These are phyloP conservation scores for Goffeauzyma gilvescens DNA, from an alignment of 768 basidiomycete species.

Conservation along the genomic window DNA sequence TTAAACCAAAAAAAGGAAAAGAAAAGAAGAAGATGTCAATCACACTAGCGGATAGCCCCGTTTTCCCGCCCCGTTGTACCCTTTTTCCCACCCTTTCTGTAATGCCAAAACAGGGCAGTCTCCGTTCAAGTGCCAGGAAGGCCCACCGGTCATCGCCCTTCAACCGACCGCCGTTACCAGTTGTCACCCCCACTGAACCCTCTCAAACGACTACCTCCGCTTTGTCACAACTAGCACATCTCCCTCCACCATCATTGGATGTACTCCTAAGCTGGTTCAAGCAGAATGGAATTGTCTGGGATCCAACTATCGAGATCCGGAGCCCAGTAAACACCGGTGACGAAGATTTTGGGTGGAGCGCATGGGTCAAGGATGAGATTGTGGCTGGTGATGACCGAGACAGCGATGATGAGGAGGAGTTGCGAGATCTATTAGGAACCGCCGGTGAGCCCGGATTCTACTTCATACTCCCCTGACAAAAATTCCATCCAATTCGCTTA, in stretches of 20 bases:
- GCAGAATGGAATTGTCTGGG: slow-evolving; percentile 1
- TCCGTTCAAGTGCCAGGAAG: no score
- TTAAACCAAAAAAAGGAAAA: no score
- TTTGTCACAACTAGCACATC: not conserved
- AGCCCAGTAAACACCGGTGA: no score
- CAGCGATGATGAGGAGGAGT: not conserved
- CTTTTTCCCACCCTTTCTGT: no score
- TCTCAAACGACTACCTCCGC: not conserved
- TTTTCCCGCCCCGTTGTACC: no score
- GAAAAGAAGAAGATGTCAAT: no score
- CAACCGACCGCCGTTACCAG: not conserved
- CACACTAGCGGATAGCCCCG: no score
- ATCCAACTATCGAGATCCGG: no score
- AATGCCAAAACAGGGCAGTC: no score
- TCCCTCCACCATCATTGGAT: slow-evolving; percentile 1
- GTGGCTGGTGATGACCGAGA: slow-evolving; percentile 1
- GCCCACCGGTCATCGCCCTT: not conserved
- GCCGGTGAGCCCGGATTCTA: slow-evolving; percentile 6
- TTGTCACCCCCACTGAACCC: not conserved
- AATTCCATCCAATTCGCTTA: not conserved
- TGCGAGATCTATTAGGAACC: not conserved
- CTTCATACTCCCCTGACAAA: not conserved
- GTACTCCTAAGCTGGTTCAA: slow-evolving; percentile 6
- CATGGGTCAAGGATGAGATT: slow-evolving; percentile 7
- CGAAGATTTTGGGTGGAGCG: no score